Percentiles rank a stretch among this genome's conserved stretches.
Evolutionary conservation across 495 filamentous ascomycete genomes (phyloP).

Genomic region (Podospora australis): DNA sequence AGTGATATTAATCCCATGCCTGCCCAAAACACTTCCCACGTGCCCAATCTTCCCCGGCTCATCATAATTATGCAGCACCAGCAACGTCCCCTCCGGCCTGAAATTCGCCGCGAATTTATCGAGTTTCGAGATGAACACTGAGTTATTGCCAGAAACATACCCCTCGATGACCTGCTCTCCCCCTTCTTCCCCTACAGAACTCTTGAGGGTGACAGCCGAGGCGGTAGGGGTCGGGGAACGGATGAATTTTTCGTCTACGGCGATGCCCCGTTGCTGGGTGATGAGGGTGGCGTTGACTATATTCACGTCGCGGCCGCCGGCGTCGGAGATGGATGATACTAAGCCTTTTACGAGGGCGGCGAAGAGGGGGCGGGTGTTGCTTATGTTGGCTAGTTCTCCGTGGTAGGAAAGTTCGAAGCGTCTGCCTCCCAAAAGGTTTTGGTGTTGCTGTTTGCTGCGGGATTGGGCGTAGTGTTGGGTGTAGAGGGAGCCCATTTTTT

Average conservation of each 20-base stretch:
- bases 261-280: conserved; percentile 60
- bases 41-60: conserved; percentile 66
- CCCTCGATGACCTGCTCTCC: conserved; percentile 56
- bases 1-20: conserved; percentile 59
- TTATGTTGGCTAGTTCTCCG: conserved; percentile 54
- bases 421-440: conserved; percentile 40
- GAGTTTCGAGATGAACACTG: conserved; percentile 57
- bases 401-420: conserved; percentile 65
- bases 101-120: conserved; percentile 60
- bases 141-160: conserved; percentile 52
- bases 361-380: conserved; percentile 62
- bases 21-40: conserved; percentile 57
- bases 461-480: conserved; percentile 58
- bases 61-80: conserved; percentile 67
- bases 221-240: conserved; percentile 33
- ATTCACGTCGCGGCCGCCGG: conserved; percentile 58
- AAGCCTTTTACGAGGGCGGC: conserved; percentile 65
- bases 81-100: conserved; percentile 54
- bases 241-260: conserved; percentile 57
- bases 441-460: too few relatives aligned
- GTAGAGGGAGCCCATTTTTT: conserved; percentile 64
- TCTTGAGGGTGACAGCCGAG: conserved; percentile 51
- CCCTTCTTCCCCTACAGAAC: conserved; percentile 22
- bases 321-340: conserved; percentile 49
- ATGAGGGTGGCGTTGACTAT: conserved; percentile 67